Conservation (phyloP, 2,329 filamentous ascomycete species). For the Lachnellula arida region DNA sequence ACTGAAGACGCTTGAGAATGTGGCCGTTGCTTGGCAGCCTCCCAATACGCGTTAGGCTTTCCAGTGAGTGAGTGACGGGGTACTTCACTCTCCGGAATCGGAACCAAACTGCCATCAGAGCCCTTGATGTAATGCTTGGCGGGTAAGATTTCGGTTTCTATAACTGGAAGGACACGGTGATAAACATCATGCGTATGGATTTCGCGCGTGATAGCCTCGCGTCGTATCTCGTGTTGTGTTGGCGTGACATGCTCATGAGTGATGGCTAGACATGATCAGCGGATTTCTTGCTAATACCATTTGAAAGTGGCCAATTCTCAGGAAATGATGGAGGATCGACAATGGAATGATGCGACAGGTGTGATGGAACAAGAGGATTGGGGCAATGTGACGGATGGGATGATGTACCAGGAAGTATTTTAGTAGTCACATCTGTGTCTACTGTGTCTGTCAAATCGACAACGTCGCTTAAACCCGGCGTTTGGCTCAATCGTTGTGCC, state of each 20-base stretch:
- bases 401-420: slow-evolving; percentile 26
- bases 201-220: slow-evolving; percentile 46
- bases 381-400: slow-evolving; percentile 1
- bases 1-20: not conserved
- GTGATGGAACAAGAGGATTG: slow-evolving; percentile 9
- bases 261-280: slow-evolving; percentile 37
- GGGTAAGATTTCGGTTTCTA: slow-evolving; percentile 48
- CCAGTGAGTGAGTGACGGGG: slow-evolving; percentile 25
- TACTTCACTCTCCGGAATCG: slow-evolving; percentile 41
- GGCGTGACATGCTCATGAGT: slow-evolving; percentile 44
- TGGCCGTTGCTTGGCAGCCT: slow-evolving; percentile 7
- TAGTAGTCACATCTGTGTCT: slow-evolving; percentile 28
- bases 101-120: slow-evolving; percentile 39
- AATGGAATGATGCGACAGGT: slow-evolving; percentile 10
- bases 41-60: slow-evolving; percentile 12
- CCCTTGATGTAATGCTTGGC: slow-evolving; percentile 41
- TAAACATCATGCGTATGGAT: slow-evolving; percentile 50
- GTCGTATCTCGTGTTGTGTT: slow-evolving; percentile 40
- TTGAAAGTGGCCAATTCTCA: slow-evolving; percentile 15
- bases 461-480: slow-evolving; percentile 21
- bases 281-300: slow-evolving; percentile 6
- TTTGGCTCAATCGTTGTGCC: slow-evolving; percentile 12
- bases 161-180: slow-evolving; percentile 48
- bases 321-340: slow-evolving; percentile 11
- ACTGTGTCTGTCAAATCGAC: slow-evolving; percentile 27